phyloP scores from a whole-genome alignment of 495 filamentous ascomycete genomes.

The Neurospora sp. region DNA sequence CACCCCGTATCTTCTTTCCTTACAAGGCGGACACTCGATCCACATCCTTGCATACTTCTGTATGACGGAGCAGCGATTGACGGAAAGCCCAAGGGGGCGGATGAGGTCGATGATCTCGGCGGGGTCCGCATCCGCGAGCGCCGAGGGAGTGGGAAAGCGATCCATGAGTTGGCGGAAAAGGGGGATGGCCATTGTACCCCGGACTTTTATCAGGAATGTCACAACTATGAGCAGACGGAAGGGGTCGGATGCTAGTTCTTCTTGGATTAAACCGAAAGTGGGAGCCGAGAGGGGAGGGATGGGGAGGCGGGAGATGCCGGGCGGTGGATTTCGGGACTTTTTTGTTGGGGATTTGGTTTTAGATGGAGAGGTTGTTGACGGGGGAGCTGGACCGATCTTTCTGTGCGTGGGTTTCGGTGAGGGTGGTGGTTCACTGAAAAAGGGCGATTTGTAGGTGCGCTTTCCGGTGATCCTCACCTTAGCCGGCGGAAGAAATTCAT shows the following conservation, averaged over 20 bases:
- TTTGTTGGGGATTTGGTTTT: slow-evolving; percentile 1
- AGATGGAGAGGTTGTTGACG: background rate
- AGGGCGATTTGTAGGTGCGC: slow-evolving; percentile 26
- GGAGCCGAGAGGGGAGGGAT: slow-evolving; percentile 56
- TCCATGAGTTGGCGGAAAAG: slow-evolving; percentile 59
- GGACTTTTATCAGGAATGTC: slow-evolving; percentile 75
- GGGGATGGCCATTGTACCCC: slow-evolving; percentile 64
- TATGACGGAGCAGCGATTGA: slow-evolving; percentile 42
- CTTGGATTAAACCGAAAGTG: slow-evolving; percentile 73
- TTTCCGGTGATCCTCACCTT: slow-evolving; percentile 1
- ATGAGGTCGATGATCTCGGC: slow-evolving; percentile 54
- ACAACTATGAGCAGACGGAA: slow-evolving; percentile 66
- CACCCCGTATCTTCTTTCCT: slow-evolving; percentile 50
- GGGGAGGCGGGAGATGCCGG: slow-evolving; percentile 52
- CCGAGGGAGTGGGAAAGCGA: slow-evolving; percentile 55
- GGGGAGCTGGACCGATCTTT: slow-evolving; percentile 6
- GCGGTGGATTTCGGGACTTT: slow-evolving; percentile 20
- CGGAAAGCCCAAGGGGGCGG: slow-evolving; percentile 59
- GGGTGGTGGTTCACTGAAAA: slow-evolving; percentile 22
- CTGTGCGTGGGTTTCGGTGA: background rate
- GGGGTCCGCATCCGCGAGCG: slow-evolving; percentile 48
- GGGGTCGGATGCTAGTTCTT: slow-evolving; percentile 58
- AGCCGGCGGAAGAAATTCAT: background rate
- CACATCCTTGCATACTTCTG: slow-evolving; percentile 58
- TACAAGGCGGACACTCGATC: slow-evolving; percentile 51